Conservation (phyloP, 2,329 filamentous ascomycete genomes). For the Coniochaeta prunicola region DNA sequence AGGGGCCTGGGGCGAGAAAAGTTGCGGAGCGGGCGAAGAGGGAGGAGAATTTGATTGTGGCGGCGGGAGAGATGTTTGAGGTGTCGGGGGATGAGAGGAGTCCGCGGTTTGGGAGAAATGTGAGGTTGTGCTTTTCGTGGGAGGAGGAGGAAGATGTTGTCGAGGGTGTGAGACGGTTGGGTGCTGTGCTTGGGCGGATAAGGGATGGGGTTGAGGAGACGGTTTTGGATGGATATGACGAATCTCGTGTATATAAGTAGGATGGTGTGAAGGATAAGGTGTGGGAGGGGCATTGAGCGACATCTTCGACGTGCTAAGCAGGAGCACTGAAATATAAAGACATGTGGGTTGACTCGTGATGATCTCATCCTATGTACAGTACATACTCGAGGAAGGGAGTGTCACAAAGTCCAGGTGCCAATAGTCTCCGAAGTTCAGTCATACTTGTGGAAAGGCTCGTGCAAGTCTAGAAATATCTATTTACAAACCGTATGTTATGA, state of each 20-base stretch:
- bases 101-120: constrained; percentile 48
- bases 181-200: constrained; percentile 24
- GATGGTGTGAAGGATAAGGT: neutral
- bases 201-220: neutral
- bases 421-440: too few species aligned
- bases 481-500: neutral
- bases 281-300: too few species aligned
- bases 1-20: constrained; percentile 40
- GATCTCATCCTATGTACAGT: too few species aligned
- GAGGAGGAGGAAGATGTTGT: constrained; percentile 57
- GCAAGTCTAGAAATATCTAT: too few species aligned
- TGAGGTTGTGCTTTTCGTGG: constrained; percentile 68
- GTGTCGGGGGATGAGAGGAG: constrained; percentile 49
- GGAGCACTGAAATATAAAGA: too few species aligned
- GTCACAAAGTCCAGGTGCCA: too few species aligned
- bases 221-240: constrained; percentile 5
- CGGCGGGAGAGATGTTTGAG: constrained; percentile 63
- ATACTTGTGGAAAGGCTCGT: too few species aligned
- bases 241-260: neutral
- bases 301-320: too few species aligned
- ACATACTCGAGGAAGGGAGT: too few species aligned
- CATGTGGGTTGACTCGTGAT: too few species aligned
- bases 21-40: constrained; percentile 50
- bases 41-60: constrained; percentile 61
- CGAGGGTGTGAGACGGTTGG: constrained; percentile 53